Evolutionary conservation across 2,329 filamentous ascomycete genomes (phyloP).

Genomic region (Tolypocladium nubicola): DNA sequence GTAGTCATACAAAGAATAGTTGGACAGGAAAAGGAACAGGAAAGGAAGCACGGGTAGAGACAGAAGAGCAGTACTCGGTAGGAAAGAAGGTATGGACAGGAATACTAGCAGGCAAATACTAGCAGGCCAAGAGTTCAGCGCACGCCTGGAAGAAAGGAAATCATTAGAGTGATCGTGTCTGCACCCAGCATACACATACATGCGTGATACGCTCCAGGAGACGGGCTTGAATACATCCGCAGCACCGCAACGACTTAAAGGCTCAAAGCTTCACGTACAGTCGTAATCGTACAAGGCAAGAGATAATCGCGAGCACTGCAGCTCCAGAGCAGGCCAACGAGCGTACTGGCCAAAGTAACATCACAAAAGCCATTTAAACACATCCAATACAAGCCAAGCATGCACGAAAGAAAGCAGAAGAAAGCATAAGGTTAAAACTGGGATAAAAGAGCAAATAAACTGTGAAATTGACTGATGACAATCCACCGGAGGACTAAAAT

Average conservation of each 20-base stretch:
- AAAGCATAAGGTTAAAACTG: constrained; percentile 13
- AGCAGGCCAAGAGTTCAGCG: neutral
- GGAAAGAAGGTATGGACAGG: neutral
- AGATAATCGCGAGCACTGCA: neutral
- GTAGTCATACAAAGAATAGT: neutral
- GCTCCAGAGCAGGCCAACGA: neutral
- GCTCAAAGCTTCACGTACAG: neutral
- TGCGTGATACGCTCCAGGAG: neutral
- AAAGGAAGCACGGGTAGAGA: neutral
- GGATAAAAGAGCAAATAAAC: constrained; percentile 14
- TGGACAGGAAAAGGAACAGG: neutral
- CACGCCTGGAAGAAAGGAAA: neutral
- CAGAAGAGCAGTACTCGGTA: neutral
- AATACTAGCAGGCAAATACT: too few species aligned
- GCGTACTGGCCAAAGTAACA: neutral
- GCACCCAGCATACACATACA: neutral
- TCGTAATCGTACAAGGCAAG: neutral
- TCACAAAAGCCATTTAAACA: neutral
- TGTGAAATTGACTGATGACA: constrained; percentile 26
- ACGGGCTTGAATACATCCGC: neutral
- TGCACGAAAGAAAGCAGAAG: constrained; percentile 10
- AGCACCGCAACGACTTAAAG: neutral
- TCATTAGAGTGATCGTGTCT: neutral
- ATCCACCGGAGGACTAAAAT: constrained; percentile 24
- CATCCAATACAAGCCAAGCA: constrained; percentile 1